Percentiles rank a stretch among this genome's conserved stretches.
Evolutionary conservation across 371 early-diverging fungal genomes (phyloP).

Genomic region (Actinomucor elegans): DNA sequence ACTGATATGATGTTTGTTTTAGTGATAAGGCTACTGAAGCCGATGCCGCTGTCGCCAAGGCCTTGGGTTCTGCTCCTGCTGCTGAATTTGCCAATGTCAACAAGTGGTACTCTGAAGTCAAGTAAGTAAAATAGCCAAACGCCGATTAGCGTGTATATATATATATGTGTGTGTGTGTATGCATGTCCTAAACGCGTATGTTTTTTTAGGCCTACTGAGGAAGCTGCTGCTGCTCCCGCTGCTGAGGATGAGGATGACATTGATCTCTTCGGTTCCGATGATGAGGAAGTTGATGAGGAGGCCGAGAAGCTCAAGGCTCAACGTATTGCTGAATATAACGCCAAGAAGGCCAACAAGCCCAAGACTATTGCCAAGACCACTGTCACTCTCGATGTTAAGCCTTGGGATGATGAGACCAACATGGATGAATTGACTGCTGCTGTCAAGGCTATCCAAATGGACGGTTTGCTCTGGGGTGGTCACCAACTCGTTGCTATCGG

Average conservation of each 20-base stretch:
- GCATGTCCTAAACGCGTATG: neutral
- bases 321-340: conserved; percentile 91
- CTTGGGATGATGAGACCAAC: conserved; percentile 97
- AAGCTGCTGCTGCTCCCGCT: conserved; percentile 50
- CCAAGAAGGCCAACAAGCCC: conserved; percentile 93
- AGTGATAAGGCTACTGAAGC: conserved; percentile 37
- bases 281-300: conserved; percentile 88
- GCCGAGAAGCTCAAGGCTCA: conserved; percentile 85
- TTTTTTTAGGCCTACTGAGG: conserved; percentile 32
- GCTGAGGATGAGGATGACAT: conserved; percentile 91
- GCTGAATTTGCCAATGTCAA: conserved; percentile 37
- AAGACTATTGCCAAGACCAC: conserved; percentile 91
- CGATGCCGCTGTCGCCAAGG: conserved; percentile 44
- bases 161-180: neutral
- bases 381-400: conserved; percentile 92
- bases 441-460: conserved; percentile 79
- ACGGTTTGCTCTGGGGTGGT: conserved; percentile 92
- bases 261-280: conserved; percentile 95
- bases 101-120: conserved; percentile 47
- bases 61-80: conserved; percentile 44
- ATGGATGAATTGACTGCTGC: conserved; percentile 72
- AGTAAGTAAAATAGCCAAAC: too few species aligned
- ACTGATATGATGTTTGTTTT: conserved; percentile 3
- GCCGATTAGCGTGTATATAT: too few species aligned
- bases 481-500: conserved; percentile 82